phyloP scores from a whole-genome alignment of 352 stramenopile species.

The Globisporangium recalcitrans region DNA sequence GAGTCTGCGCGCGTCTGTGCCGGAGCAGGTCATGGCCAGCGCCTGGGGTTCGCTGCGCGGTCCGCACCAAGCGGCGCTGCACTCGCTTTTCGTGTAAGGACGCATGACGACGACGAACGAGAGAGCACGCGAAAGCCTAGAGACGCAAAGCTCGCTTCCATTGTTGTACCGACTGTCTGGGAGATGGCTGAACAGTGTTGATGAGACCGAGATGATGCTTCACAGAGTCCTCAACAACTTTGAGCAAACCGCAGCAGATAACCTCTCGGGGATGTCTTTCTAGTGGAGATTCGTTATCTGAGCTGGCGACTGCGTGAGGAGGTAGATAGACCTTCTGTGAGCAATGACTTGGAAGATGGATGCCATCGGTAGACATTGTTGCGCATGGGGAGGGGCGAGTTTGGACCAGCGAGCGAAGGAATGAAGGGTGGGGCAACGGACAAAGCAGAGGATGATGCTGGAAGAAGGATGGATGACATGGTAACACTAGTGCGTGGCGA shows the following conservation, averaged over 20 bases:
- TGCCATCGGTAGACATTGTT: too few relatives aligned
- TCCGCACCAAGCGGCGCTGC: slow-evolving; percentile 53
- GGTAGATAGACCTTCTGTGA: too few relatives aligned
- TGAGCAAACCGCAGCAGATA: too few relatives aligned
- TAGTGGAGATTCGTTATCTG: too few relatives aligned
- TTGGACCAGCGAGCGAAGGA: not conserved
- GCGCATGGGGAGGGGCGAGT: too few relatives aligned
- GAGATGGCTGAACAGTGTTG: not conserved
- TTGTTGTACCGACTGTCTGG: too few relatives aligned
- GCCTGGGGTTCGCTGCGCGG: slow-evolving; percentile 48
- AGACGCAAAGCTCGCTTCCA: not conserved
- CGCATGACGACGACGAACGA: not conserved
- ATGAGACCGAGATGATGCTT: not conserved
- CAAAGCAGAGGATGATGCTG: not conserved
- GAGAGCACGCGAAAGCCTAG: not conserved
- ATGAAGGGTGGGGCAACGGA: not conserved
- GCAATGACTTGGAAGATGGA: too few relatives aligned
- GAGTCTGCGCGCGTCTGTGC: slow-evolving; percentile 43
- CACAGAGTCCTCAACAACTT: not conserved
- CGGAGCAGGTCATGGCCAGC: slow-evolving; percentile 47
- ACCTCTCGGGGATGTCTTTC: too few relatives aligned
- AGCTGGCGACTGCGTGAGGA: too few relatives aligned
- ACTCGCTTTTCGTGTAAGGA: slow-evolving; percentile 54
- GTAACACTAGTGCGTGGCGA: slow-evolving; percentile 10
- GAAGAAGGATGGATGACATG: slow-evolving; percentile 1